Conservation (phyloP, 768 basidiomycete genomes). For the Suillus tomentosus region DNA sequence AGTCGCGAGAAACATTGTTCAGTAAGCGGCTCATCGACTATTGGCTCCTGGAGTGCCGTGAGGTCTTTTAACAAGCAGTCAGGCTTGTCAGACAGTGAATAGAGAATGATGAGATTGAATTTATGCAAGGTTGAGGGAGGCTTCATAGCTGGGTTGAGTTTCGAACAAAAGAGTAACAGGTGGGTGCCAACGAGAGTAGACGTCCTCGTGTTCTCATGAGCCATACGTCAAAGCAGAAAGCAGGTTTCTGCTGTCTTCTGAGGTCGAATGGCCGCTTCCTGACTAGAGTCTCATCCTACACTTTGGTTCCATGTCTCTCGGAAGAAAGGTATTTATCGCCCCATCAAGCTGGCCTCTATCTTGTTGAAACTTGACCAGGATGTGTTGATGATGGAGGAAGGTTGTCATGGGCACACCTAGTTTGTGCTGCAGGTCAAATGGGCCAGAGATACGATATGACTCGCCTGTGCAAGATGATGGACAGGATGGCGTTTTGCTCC, state of each 20-base stretch:
- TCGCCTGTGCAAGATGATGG: constrained; percentile 17
- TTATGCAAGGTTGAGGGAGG: constrained; percentile 20
- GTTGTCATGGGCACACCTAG: constrained; percentile 17
- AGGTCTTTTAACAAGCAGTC: constrained; percentile 15
- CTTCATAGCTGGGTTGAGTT: background rate
- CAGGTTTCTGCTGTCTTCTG: too few species aligned
- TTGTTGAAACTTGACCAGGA: too few species aligned
- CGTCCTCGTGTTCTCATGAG: background rate
- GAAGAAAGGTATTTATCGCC: background rate
- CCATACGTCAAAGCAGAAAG: background rate
- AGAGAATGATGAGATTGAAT: constrained; percentile 11
- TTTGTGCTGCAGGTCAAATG: constrained; percentile 7
- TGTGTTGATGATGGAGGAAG: too few species aligned
- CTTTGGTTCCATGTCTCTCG: too few species aligned
- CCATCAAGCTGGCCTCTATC: constrained; percentile 25
- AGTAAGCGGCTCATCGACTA: background rate
- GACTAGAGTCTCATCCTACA: too few species aligned
- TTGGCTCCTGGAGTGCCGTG: constrained; percentile 18
- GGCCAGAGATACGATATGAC: constrained; percentile 32
- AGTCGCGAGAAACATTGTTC: constrained; percentile 12
- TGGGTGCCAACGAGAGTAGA: background rate
- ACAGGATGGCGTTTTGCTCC: background rate
- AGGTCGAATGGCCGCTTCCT: too few species aligned
- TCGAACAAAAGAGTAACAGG: too few species aligned
- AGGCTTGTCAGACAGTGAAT: constrained; percentile 1